These are phyloP conservation scores for Triadica sebifera DNA, from an alignment of 345 rosid genomes.

Conservation along the genomic window DNA sequence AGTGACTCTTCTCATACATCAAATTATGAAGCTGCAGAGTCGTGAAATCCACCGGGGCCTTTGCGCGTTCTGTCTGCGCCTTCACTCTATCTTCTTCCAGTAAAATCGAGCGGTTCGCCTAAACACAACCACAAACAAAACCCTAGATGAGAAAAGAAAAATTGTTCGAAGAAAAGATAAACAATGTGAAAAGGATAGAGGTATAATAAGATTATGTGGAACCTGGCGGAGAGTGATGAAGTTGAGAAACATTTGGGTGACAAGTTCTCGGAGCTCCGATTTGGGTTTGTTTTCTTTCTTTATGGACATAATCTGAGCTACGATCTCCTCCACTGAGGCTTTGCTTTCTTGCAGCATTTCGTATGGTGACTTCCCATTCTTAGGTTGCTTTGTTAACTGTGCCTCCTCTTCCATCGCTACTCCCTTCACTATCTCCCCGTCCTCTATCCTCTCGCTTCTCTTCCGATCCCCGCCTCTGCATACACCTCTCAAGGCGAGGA, in stretches of 20 bases:
- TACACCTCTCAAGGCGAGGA: neutral
- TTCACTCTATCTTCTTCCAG: constrained; percentile 71
- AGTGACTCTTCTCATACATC: constrained; percentile 92
- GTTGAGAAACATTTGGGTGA: constrained; percentile 81
- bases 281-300: constrained; percentile 55
- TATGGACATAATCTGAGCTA: constrained; percentile 54
- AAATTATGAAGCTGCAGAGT: constrained; percentile 77
- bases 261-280: constrained; percentile 65
- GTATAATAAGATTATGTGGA: neutral
- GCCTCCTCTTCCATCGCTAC: constrained; percentile 47
- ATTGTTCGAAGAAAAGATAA: constrained; percentile 7
- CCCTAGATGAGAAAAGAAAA: neutral
- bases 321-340: constrained; percentile 71
- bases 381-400: constrained; percentile 21
- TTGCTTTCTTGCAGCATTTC: constrained; percentile 70
- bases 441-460: constrained; percentile 52
- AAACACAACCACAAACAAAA: neutral
- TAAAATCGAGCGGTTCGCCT: constrained; percentile 78
- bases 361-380: constrained; percentile 48
- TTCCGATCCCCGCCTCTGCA: neutral
- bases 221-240: constrained; percentile 90
- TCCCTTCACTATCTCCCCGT: constrained; percentile 84
- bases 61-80: constrained; percentile 64
- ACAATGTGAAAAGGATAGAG: neutral
- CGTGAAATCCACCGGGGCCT: constrained; percentile 75